Conservation (phyloP, 306 rosid genomes). For the Malus orientalis region DNA sequence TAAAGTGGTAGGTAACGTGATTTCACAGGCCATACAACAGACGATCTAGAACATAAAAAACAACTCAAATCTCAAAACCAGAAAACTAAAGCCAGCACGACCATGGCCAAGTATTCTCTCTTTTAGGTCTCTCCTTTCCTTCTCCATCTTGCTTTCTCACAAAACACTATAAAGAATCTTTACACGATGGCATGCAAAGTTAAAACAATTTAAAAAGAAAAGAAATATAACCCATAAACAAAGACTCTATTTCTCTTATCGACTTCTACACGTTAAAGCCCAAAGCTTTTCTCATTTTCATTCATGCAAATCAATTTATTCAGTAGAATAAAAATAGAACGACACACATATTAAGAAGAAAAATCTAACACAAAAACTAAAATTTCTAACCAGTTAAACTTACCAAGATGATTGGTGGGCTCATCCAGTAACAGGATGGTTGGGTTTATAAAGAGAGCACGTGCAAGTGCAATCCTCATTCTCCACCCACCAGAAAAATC, state of each 20-base stretch:
- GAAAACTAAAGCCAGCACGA: neutral
- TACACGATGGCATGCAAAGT: neutral
- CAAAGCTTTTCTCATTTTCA: too few species aligned
- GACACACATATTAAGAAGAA: neutral
- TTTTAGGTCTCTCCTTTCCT: neutral
- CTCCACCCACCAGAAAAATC: slow-evolving; percentile 99
- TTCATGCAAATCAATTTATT: too few species aligned
- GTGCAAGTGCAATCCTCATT: slow-evolving; percentile 96
- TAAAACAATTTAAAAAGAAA: neutral
- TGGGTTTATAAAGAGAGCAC: slow-evolving; percentile 91
- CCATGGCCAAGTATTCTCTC: neutral
- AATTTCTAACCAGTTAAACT: neutral
- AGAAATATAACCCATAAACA: neutral
- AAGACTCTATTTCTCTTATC: too few species aligned
- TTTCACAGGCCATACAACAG: neutral
- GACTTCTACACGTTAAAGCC: too few species aligned
- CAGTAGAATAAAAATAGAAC: too few species aligned
- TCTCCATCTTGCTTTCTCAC: neutral
- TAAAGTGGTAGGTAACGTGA: neutral
- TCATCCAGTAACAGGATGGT: slow-evolving; percentile 92
- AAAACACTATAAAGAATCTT: neutral
- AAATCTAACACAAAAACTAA: neutral
- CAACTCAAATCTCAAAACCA: neutral
- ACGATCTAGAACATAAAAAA: neutral
- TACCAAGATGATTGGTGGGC: slow-evolving; percentile 98